Evolutionary conservation across 331 rosid genomes (phyloP), one percentile per base, ranked within the genome.

Genomic region (Acacia concinna): DNA sequence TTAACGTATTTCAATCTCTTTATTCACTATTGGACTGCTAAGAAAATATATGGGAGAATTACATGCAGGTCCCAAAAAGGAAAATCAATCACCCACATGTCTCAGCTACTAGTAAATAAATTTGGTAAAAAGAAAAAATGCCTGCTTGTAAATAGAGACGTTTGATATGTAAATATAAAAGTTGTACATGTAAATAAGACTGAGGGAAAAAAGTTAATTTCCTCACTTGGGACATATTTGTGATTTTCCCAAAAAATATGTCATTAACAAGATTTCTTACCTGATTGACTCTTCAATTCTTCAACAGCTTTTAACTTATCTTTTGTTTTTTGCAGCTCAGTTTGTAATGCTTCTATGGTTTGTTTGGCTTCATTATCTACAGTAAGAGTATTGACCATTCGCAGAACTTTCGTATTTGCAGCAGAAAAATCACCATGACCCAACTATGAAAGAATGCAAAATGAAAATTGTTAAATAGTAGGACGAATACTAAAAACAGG

Each of bases 231-330:
- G 30, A 21, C 28, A 54, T 54, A 14, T 21, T 56, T 56, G 63
- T 23, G 31, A 21, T 56, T 56, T 9, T 23, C 63, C 57, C 57
- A 1, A 49, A 18, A 56, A n/a, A 54, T 11, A 30, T 5, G 1
- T 81, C 79, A 32, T 20, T 78, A 21, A 34, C 78, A 56, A 77
- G 79, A 44, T 68, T 78, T 75, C 73, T 57, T 83, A 95, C 99
- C 97, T 70, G 98, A 87, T 65, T 88, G 96, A 74, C 91, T 79
- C 79, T 90, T 93, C 86, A 95, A 83, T 83, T 93, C 99, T 87
- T 91, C 99, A 84, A 95, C 90, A 77, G 99, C 98, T 81, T 89
- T 90, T 81, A 95, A 83, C 89, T 90, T 93, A 86, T 95, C 99
- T 82, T 90, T 95, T 4, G 97, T 93, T 81, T 89, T 95, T 79